phyloP scores from a whole-genome alignment of 2,329 filamentous ascomycete species.

The Cylindrodendrum hubeiense region DNA sequence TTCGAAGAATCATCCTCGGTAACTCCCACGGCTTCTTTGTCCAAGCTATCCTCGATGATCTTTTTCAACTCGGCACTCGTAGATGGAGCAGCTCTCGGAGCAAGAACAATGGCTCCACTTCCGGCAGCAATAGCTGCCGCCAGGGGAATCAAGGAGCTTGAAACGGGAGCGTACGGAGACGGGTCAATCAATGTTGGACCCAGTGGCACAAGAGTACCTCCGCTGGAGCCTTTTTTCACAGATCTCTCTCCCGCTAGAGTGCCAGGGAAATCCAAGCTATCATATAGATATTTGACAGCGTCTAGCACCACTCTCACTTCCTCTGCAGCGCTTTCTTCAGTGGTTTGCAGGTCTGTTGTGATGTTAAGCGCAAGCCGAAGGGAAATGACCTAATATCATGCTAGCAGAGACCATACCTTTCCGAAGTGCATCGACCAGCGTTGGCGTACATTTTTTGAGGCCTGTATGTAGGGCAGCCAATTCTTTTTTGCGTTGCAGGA shows the following conservation, averaged over 20 bases:
- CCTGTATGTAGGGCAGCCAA: background rate
- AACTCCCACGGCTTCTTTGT: background rate
- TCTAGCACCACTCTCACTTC: background rate
- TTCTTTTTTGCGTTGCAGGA: conserved; percentile 6
- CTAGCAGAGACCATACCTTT: too few species aligned
- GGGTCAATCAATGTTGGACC: conserved; percentile 2
- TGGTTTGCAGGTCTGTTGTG: background rate
- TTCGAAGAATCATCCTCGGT: background rate
- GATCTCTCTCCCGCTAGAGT: background rate
- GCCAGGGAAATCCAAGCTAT: background rate
- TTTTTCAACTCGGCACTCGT: background rate
- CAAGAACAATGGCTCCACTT: background rate
- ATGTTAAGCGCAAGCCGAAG: background rate
- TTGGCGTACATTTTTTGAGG: background rate
- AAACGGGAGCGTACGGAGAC: background rate
- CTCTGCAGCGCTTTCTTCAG: background rate
- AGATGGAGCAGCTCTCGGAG: background rate
- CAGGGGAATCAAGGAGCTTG: background rate
- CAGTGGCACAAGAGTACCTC: background rate
- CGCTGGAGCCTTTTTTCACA: background rate
- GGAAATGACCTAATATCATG: too few species aligned
- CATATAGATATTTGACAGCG: background rate
- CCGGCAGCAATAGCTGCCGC: conserved; percentile 1
- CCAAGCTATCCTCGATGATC: background rate
- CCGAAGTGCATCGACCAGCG: background rate